Base-by-base conservation (phyloP, 306 rosid species). In the Calophaca sinica region DNA sequence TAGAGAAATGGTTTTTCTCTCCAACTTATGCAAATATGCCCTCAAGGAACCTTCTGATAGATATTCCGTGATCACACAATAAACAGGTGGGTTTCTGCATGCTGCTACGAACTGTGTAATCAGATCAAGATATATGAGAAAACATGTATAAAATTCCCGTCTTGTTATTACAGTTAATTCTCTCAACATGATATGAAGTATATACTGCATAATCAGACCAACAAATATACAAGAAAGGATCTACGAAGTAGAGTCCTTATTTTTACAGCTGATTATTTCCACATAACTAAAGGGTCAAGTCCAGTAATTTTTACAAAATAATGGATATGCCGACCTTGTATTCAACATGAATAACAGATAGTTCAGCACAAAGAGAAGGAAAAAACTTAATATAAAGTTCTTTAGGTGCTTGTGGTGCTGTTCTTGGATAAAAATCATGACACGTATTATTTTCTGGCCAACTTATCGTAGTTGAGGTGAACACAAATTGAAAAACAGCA, bases 31-130 rank as follows among this genome's bases (percentile, higher is more conserved):
- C 73, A 94, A 66, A 75, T 82, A 92, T 20, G 93, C 86, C 84
- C 99, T 88, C 70, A 94, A 84, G 26, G 96, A 94, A 59, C 99
- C 98, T 75, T 90, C 96, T 1, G 89, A 75, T 58, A 94, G 83
- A 80, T 88, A 94, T 84, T 94, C 97, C 9, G 98, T 94, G 68
- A 94, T 75, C 62, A 94, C 89, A 86, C 93, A 94, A 76, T 87
- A 92, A 48, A 92, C 96, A 14, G 93, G 92, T 7, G 96, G 96
- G 65, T 86, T 90, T 87, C 98, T 84, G 85, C 98, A 86, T 1
- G 99, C 90, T 62, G 97, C 99, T 75, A 83, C 57, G 8, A 94
- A 90, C 99, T 94, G 97, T 64, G 42, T 41, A 75, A 86, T 45
- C 36, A 80, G 74, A 76, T 65, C 62, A 83, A 83, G 33, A 72